Base-by-base conservation (phyloP, 148 eudicot species). In the Amaranthus cruentus region DNA sequence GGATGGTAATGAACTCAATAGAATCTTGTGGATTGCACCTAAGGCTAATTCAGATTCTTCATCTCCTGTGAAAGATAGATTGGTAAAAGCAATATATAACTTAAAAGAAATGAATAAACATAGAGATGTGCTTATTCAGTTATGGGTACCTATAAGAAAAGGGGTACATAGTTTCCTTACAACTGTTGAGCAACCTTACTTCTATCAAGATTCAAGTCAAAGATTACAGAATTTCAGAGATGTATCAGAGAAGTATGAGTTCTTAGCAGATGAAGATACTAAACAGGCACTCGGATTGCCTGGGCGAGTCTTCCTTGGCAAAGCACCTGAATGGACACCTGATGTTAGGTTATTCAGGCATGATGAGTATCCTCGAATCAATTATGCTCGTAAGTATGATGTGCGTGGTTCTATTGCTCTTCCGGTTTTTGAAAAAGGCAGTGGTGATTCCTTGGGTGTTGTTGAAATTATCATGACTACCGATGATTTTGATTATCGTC, bases 311-410 rank as follows among this genome's bases (percentile, higher is more conserved):
- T 90, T 83, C 83, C 69, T 86, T 64, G 87, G 88, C 52, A 88
- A 85, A 72, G 82, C 65, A 6, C 96, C 96, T 6, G 91, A 86
- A 64, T 90, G 96, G 88, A 90, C 86, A 42, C 90, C 96, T 11
- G 90, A 90, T 85, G 92, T 90, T 68, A 80, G 84, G 42, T 83
- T 77, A 75, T 84, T 90, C 55, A 78, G 75, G 70, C 78, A 73
- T 21, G 96, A 86, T 11, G 90, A 90, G 55, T 85, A 85, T 68
- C 88, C 90, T 1, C 85, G 96, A 52, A 78, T 82, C 6, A 42
- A 49, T 59, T 58, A 66, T 75, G 96, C 96, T 60, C 84, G 68
- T 9, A 76, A 75, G 76, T 85, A 69, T 48, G 81, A 88, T 74
- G 85, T 90, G 63, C 80, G 86, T 43, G 96, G 96, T 38, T 83